phyloP scores from a whole-genome alignment of 768 basidiomycete species.

The Erythrobasidium yunnanense region DNA sequence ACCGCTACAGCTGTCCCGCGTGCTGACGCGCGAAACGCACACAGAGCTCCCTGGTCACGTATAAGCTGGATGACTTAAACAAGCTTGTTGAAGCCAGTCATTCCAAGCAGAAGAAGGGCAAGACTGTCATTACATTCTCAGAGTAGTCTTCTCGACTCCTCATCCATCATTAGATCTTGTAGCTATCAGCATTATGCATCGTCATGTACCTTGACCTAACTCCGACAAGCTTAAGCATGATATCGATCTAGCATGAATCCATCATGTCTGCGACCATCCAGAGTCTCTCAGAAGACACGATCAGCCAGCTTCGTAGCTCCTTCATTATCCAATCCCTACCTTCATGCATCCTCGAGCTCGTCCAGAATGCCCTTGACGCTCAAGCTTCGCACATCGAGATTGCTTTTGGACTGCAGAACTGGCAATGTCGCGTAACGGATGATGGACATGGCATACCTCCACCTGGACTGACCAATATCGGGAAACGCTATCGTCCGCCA shows the following conservation, averaged over 20 bases:
- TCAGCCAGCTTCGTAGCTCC: slow-evolving; percentile 63
- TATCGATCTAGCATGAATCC: neutral
- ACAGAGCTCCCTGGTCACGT: neutral
- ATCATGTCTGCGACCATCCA: slow-evolving; percentile 10
- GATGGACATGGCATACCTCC: slow-evolving; percentile 66
- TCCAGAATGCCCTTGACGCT: slow-evolving; percentile 85
- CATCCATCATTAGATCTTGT: too few species aligned
- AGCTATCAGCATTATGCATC: too few species aligned
- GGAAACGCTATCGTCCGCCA: slow-evolving; percentile 60
- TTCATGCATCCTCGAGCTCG: slow-evolving; percentile 67
- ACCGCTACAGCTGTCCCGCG: neutral
- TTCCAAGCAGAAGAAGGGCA: slow-evolving; percentile 7
- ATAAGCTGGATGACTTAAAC: slow-evolving; percentile 18
- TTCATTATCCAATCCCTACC: slow-evolving; percentile 72
- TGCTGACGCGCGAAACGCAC: neutral
- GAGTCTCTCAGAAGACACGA: slow-evolving; percentile 52
- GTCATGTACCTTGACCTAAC: too few species aligned
- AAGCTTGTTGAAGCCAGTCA: slow-evolving; percentile 11
- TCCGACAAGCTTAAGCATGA: neutral
- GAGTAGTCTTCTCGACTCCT: too few species aligned
- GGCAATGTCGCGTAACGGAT: slow-evolving; percentile 76
- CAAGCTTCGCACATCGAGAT: slow-evolving; percentile 58
- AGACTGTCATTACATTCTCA: slow-evolving; percentile 10
- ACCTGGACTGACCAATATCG: slow-evolving; percentile 52
- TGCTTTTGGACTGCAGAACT: slow-evolving; percentile 61